Evolutionary conservation across 2,329 filamentous ascomycete genomes (phyloP).

Genomic region (Talaromyces rugulosus): DNA sequence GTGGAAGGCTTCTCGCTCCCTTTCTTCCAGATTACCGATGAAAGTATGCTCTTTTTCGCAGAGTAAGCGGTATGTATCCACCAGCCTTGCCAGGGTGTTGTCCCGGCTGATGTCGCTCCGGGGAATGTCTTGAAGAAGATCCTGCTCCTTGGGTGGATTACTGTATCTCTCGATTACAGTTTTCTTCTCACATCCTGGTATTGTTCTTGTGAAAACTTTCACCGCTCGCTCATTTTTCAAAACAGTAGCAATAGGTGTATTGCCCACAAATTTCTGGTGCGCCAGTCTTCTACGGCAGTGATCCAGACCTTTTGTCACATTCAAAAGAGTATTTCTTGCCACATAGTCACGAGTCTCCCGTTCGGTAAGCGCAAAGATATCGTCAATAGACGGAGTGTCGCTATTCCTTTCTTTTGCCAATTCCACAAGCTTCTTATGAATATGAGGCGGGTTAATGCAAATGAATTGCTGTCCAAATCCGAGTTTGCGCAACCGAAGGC

Average conservation of each 20-base stretch:
- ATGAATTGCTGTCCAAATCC: neutral
- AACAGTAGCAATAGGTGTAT: neutral
- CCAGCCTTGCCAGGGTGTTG: no score
- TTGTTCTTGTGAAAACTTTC: neutral
- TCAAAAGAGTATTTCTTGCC: neutral
- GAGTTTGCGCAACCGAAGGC: neutral
- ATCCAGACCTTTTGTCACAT: neutral
- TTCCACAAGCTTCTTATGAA: neutral
- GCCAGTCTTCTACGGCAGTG: neutral
- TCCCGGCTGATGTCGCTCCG: neutral
- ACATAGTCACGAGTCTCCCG: neutral
- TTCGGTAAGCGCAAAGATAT: neutral
- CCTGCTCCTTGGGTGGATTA: neutral
- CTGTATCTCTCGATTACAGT: neutral
- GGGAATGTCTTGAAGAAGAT: neutral
- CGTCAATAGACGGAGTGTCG: neutral
- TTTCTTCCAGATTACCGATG: no score
- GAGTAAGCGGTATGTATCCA: no score
- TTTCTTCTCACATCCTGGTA: neutral
- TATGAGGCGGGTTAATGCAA: neutral
- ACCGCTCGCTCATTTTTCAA: neutral
- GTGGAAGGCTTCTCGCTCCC: no score
- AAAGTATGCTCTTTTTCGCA: no score
- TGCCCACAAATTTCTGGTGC: neutral
- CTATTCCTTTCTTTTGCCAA: neutral